Conservation (phyloP, 2,329 filamentous ascomycete genomes). For the Beauveria sp. region DNA sequence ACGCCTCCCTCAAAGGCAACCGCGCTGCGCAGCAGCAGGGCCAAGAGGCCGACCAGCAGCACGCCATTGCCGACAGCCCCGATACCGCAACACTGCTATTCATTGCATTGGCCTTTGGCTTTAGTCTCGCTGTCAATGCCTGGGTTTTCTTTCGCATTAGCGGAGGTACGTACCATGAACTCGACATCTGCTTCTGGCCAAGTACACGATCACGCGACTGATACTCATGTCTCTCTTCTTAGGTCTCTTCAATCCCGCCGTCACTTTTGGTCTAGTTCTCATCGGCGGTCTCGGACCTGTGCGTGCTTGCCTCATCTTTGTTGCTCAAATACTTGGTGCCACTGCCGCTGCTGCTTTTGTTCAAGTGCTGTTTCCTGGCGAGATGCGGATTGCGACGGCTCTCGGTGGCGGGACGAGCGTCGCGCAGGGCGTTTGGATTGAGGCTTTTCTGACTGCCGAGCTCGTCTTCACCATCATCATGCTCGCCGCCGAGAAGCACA, state of each 20-base stretch:
- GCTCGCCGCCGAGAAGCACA: conserved; percentile 43
- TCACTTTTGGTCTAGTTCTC: conserved; percentile 44
- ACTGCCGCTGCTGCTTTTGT: conserved; percentile 14
- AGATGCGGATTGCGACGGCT: conserved; percentile 30
- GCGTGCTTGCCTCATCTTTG: conserved; percentile 29
- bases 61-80: conserved; percentile 35
- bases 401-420: conserved; percentile 31
- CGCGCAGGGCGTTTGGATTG: conserved; percentile 41
- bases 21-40: not conserved
- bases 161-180: conserved; percentile 16
- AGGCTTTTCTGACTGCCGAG: conserved; percentile 40
- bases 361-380: conserved; percentile 14
- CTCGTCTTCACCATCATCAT: conserved; percentile 43
- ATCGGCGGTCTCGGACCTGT: conserved; percentile 38
- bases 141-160: conserved; percentile 42
- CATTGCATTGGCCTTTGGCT: conserved; percentile 33
- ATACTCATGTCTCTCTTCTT: not conserved
- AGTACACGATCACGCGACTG: not conserved
- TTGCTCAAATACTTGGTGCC: conserved; percentile 14
- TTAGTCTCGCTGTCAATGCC: conserved; percentile 37
- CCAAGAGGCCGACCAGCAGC: conserved; percentile 24
- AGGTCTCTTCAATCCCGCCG: conserved; percentile 29
- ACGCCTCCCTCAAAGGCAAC: conserved; percentile 23
- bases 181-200: too few species aligned
- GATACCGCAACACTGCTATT: conserved; percentile 35